phyloP scores from a whole-genome alignment of 2,329 filamentous ascomycete species.

The Colletotrichum orchidophilum region DNA sequence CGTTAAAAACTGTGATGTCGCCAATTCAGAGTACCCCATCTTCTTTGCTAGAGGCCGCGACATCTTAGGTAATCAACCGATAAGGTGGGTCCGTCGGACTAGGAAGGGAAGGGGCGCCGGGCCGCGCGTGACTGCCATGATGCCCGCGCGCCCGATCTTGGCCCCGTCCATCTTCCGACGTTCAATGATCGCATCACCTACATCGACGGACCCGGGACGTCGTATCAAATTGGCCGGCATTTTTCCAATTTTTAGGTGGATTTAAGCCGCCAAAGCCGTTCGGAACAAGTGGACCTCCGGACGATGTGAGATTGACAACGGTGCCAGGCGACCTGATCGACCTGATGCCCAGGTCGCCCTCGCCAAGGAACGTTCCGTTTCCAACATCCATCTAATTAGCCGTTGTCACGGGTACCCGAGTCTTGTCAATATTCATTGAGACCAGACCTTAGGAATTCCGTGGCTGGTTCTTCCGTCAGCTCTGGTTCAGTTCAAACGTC shows the following conservation, averaged over 20 bases:
- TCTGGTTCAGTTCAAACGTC: background rate
- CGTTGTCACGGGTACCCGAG: background rate
- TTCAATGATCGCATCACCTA: background rate
- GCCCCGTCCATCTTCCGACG: background rate
- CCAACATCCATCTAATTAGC: background rate
- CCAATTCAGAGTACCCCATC: too few relatives aligned
- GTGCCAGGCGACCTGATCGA: background rate
- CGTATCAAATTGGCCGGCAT: background rate
- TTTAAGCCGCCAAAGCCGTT: background rate
- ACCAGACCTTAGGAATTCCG: background rate
- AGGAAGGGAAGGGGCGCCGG: background rate
- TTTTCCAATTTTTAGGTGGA: background rate
- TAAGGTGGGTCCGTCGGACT: background rate
- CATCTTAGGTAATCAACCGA: background rate
- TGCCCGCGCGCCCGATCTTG: background rate
- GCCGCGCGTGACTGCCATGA: background rate
- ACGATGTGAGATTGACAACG: background rate
- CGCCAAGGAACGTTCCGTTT: background rate
- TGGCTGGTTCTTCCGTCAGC: background rate
- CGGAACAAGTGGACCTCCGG: background rate
- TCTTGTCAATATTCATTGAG: background rate
- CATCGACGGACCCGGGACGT: background rate
- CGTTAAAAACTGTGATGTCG: too few relatives aligned
- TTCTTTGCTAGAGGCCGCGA: background rate
- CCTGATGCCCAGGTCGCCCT: background rate